Evolutionary conservation across 2,329 filamentous ascomycete genomes (phyloP).

Genomic region (Didymella segeticola): DNA sequence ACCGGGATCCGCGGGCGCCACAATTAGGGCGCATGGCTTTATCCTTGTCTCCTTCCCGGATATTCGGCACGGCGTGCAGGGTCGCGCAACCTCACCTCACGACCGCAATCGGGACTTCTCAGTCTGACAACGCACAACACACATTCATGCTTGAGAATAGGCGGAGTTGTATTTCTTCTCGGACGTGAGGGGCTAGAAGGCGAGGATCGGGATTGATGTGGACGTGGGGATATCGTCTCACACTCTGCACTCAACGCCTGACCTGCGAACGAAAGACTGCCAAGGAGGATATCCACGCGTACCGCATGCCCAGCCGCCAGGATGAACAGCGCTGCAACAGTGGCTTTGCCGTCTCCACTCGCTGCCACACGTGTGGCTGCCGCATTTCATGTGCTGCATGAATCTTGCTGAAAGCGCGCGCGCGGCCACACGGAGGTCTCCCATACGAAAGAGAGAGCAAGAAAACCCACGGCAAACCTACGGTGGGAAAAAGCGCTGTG

Average conservation of each 20-base stretch:
- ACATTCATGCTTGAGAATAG: too few species aligned
- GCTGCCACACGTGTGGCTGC: constrained; percentile 14
- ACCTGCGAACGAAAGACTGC: too few species aligned
- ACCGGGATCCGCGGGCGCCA: constrained; percentile 6
- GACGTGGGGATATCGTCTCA: not conserved
- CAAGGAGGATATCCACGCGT: constrained; percentile 21
- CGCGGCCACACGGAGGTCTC: too few species aligned
- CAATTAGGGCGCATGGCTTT: constrained; percentile 11
- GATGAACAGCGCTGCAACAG: not conserved
- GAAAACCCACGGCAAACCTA: too few species aligned
- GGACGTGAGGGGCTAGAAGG: too few species aligned
- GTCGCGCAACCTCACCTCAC: constrained; percentile 15
- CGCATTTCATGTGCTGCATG: not conserved
- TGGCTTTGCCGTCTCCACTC: constrained; percentile 6
- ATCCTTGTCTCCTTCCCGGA: constrained; percentile 7
- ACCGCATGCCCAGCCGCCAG: constrained; percentile 20
- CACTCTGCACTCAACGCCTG: constrained; percentile 7
- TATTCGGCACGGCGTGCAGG: constrained; percentile 8
- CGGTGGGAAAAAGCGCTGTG: not conserved
- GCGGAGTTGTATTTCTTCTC: too few species aligned
- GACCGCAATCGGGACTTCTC: constrained; percentile 8
- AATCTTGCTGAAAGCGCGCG: not conserved
- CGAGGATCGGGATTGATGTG: too few species aligned
- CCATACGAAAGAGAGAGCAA: too few species aligned
- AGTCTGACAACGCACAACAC: too few species aligned